Conservation (phyloP, 139 green algal genomes). For the Chlorella sp. region DNA sequence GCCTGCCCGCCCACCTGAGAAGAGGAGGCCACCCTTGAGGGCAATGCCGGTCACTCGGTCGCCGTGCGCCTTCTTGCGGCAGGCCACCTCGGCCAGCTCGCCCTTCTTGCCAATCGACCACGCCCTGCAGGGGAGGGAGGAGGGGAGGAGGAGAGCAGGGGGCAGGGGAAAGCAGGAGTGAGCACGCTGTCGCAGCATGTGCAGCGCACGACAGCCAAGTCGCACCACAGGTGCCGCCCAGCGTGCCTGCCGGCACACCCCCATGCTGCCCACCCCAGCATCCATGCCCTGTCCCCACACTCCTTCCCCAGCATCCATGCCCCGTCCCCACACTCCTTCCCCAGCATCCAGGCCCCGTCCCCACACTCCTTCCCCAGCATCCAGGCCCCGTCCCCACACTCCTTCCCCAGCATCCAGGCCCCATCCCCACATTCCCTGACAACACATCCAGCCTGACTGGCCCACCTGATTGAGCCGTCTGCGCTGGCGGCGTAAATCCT, state of each 20-base stretch:
- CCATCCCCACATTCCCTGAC: neutral
- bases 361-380: too few species aligned
- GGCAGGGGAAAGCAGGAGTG: neutral
- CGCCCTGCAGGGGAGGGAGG: constrained; percentile 27
- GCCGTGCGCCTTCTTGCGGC: constrained; percentile 67
- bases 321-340: too few species aligned
- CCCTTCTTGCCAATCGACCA: constrained; percentile 67
- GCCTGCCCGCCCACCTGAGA: constrained; percentile 38
- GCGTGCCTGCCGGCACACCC: too few species aligned
- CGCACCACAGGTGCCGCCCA: too few species aligned
- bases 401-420: neutral
- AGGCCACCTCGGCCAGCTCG: constrained; percentile 51
- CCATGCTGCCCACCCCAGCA: too few species aligned
- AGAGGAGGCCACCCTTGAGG: constrained; percentile 56
- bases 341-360: too few species aligned
- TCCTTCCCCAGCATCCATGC: too few species aligned
- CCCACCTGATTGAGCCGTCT: constrained; percentile 66
- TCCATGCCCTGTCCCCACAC: too few species aligned
- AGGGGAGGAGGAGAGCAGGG: neutral
- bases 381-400: too few species aligned
- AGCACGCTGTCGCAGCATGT: too few species aligned
- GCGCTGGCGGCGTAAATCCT: constrained; percentile 66
- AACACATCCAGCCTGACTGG: too few species aligned
- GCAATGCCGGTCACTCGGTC: constrained; percentile 64
- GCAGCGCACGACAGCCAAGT: too few species aligned